These are phyloP conservation scores for Fusarium gaditjirri DNA, from an alignment of 2,329 filamentous ascomycete genomes.

Conservation along the genomic window DNA sequence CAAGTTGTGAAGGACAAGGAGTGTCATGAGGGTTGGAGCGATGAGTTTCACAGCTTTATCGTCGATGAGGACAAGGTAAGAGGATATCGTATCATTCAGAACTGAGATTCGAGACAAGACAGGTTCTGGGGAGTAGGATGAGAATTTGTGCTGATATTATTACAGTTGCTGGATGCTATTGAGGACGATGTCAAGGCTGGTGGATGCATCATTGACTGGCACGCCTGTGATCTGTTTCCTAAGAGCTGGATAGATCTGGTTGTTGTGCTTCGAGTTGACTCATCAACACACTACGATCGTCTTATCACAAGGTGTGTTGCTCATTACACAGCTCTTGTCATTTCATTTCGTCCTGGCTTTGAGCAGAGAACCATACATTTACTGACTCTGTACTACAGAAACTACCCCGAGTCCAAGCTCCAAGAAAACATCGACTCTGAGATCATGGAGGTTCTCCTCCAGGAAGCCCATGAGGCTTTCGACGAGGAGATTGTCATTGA, in stretches of 20 bases:
- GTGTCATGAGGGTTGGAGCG: slow-evolving; percentile 89
- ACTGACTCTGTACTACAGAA: slow-evolving; percentile 56
- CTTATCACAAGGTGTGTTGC: slow-evolving; percentile 72
- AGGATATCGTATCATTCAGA: not conserved
- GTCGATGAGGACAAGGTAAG: slow-evolving; percentile 95
- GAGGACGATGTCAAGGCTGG: slow-evolving; percentile 82
- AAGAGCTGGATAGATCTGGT: slow-evolving; percentile 95
- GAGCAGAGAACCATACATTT: not conserved
- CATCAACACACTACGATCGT: slow-evolving; percentile 84
- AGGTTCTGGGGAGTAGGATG: not conserved
- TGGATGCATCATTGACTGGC: slow-evolving; percentile 95
- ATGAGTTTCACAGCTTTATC: slow-evolving; percentile 87
- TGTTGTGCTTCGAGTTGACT: slow-evolving; percentile 87
- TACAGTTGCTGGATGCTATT: slow-evolving; percentile 84
- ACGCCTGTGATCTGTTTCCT: slow-evolving; percentile 95
- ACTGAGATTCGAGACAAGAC: not conserved
- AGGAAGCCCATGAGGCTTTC: slow-evolving; percentile 90
- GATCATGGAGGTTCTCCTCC: slow-evolving; percentile 94
- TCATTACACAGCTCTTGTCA: not conserved
- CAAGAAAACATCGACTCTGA: slow-evolving; percentile 97
- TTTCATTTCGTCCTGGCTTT: not conserved
- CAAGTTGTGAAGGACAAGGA: slow-evolving; percentile 88
- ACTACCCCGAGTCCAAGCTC: slow-evolving; percentile 86
- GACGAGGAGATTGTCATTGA: slow-evolving; percentile 90
- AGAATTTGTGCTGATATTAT: slow-evolving; percentile 12